These are phyloP conservation scores for Kodamaea fukazawae DNA, from an alignment of 805 yeast genomes.

Conservation along the genomic window DNA sequence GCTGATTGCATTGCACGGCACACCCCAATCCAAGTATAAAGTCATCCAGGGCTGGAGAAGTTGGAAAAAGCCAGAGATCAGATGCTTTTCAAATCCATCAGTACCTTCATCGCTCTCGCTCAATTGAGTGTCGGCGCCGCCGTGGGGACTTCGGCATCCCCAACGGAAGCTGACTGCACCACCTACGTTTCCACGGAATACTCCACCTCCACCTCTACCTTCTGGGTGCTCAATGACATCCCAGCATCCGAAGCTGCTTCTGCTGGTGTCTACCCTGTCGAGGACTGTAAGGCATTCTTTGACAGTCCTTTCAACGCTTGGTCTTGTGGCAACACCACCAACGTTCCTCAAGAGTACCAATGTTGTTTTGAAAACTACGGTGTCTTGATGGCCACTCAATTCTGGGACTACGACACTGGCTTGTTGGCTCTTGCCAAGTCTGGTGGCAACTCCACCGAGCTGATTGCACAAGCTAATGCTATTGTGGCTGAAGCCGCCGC, in stretches of 20 bases:
- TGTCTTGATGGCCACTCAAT: slow-evolving; percentile 40
- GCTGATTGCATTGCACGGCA: background rate
- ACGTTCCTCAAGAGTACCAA: slow-evolving; percentile 42
- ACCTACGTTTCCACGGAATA: slow-evolving; percentile 10
- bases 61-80: slow-evolving; percentile 2
- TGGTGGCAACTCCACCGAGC: slow-evolving; percentile 4
- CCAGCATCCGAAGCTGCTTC: slow-evolving; percentile 11
- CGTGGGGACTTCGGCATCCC: slow-evolving; percentile 1
- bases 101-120: slow-evolving; percentile 7
- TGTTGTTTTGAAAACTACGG: slow-evolving; percentile 45
- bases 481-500: slow-evolving; percentile 7
- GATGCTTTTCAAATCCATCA: slow-evolving; percentile 10
- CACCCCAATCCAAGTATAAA: slow-evolving; percentile 1
- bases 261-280: slow-evolving; percentile 13
- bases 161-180: slow-evolving; percentile 9
- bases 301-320: slow-evolving; percentile 13
- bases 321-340: slow-evolving; percentile 21
- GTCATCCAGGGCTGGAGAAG: background rate
- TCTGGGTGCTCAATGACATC: slow-evolving; percentile 12
- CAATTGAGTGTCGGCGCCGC: slow-evolving; percentile 5
- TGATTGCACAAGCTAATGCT: slow-evolving; percentile 6
- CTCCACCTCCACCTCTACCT: slow-evolving; percentile 8
- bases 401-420: slow-evolving; percentile 36
- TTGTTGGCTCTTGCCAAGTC: slow-evolving; percentile 17
- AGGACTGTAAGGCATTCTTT: slow-evolving; percentile 16